A percentile compares a stretch with the other conserved stretches of the same genome.
Evolutionary conservation across 192 early-diverging fungal species (phyloP).

Genomic region (Backusella circina): DNA sequence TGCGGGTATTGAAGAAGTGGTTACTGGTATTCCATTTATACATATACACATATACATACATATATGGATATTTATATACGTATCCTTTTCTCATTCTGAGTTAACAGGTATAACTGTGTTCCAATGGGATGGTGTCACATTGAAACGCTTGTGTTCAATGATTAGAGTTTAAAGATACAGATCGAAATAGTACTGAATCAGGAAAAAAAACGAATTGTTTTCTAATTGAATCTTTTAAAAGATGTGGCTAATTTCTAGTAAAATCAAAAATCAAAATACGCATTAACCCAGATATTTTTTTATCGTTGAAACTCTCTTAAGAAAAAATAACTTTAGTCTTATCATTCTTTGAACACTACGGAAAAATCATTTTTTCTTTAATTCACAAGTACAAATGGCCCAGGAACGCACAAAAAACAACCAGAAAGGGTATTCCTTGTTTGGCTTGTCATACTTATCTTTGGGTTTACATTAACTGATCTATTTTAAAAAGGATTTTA

Average conservation of each 20-base stretch:
- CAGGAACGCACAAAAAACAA: background rate
- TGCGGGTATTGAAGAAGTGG: background rate
- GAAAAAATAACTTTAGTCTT: background rate
- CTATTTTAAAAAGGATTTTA: background rate
- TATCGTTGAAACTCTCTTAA: background rate
- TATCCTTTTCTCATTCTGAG: background rate
- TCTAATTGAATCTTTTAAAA: background rate
- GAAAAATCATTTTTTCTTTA: background rate
- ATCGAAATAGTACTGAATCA: background rate
- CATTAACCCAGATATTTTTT: background rate
- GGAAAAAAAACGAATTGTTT: background rate
- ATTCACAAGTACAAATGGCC: background rate
- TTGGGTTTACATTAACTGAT: background rate
- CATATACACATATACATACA: background rate
- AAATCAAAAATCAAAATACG: background rate
- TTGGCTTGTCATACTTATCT: background rate
- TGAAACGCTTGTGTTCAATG: background rate
- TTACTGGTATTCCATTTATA: background rate
- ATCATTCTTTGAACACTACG: background rate
- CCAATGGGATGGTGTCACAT: background rate
- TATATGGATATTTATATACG: background rate
- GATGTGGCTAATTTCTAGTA: background rate
- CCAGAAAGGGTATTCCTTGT: background rate
- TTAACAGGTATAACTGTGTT: background rate
- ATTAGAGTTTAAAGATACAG: constrained; percentile 3